Conservation (phyloP, 1,284 basidiomycete genomes). For the Heterobasidion irregulare region DNA sequence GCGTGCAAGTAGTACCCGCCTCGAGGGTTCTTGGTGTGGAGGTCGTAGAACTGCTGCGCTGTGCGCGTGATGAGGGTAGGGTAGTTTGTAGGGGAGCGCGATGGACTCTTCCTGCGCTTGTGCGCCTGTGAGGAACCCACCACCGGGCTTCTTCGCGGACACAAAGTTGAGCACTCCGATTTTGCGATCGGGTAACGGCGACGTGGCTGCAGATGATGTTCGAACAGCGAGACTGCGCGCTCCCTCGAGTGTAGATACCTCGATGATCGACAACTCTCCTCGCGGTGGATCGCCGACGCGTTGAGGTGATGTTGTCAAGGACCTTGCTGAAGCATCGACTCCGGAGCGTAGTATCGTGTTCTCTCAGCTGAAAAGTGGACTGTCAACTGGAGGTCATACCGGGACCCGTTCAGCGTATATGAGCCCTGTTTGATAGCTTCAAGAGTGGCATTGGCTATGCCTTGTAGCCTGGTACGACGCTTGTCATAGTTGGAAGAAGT, state of each 20-base stretch:
- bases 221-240: constrained; percentile 19
- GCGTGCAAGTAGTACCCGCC: constrained; percentile 56
- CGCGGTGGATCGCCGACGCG: background rate
- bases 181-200: constrained; percentile 16
- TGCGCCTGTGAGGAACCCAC: constrained; percentile 58
- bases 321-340: constrained; percentile 31
- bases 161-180: constrained; percentile 65
- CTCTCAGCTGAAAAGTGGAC: constrained; percentile 25
- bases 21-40: constrained; percentile 36
- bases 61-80: constrained; percentile 43
- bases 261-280: constrained; percentile 32
- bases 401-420: constrained; percentile 14
- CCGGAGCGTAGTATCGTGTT: constrained; percentile 33
- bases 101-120: constrained; percentile 69
- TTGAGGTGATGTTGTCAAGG: constrained; percentile 4
- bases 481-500: too few species aligned
- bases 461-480: too few species aligned
- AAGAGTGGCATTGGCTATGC: constrained; percentile 23
- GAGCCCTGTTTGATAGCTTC: constrained; percentile 22
- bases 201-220: constrained; percentile 4
- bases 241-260: constrained; percentile 48
- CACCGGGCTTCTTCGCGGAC: constrained; percentile 60
- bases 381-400: constrained; percentile 23
- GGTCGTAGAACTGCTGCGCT: constrained; percentile 47
- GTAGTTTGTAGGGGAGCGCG: constrained; percentile 60